phyloP scores from a whole-genome alignment of 2,329 filamentous ascomycete genomes.

The Penicillium sp. region DNA sequence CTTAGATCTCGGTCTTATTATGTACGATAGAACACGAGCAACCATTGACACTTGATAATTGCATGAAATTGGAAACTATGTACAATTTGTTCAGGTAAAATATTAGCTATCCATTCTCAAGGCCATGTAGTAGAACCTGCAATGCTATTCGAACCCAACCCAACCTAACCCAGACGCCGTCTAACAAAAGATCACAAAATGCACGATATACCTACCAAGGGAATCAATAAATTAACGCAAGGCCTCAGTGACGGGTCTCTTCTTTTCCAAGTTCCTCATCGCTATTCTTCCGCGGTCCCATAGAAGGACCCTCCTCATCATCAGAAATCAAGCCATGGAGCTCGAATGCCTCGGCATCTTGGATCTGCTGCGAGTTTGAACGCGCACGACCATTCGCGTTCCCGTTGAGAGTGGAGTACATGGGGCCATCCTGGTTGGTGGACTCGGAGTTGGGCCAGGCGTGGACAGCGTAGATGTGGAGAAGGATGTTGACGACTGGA shows the following conservation, averaged over 20 bases:
- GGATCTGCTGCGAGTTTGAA: conserved; percentile 51
- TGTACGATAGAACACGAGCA: conserved; percentile 2
- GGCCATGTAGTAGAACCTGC: not conserved
- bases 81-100: not conserved
- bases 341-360: conserved; percentile 90
- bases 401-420: conserved; percentile 15
- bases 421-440: conserved; percentile 16
- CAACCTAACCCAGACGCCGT: conserved; percentile 3
- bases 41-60: not conserved
- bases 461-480: conserved; percentile 74
- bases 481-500: conserved; percentile 74
- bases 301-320: conserved; percentile 61
- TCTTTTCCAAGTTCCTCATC: conserved; percentile 31
- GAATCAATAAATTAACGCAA: not conserved
- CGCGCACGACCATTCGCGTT: conserved; percentile 45
- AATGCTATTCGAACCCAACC: not conserved
- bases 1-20: not conserved
- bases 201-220: not conserved
- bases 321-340: conserved; percentile 86
- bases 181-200: not conserved
- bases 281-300: conserved; percentile 27
- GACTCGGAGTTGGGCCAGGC: conserved; percentile 43
- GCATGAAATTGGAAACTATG: not conserved
- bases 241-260: not conserved
- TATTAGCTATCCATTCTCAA: not conserved